Evolutionary conservation across 208 protist species (phyloP).

Genomic region (Crithidia brevicula): DNA sequence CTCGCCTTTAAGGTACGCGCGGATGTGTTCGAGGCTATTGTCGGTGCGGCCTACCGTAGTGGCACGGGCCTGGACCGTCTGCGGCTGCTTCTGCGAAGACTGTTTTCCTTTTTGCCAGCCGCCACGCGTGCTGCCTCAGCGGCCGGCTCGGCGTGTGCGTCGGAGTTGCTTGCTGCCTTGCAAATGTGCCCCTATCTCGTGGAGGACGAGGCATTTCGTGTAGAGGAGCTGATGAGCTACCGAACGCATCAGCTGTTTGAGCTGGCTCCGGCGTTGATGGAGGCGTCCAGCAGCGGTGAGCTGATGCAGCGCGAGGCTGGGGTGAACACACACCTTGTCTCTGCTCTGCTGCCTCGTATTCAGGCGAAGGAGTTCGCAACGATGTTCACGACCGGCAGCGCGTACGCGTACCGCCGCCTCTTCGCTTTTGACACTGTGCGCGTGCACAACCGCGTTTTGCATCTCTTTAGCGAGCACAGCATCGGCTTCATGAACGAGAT

Average conservation of each 20-base stretch:
- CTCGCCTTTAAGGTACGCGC: conserved; percentile 49
- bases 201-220: conserved; percentile 7
- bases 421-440: conserved; percentile 31
- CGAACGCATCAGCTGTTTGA: conserved; percentile 19
- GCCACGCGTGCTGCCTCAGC: neutral
- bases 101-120: conserved; percentile 45
- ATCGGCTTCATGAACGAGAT: conserved; percentile 72
- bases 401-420: conserved; percentile 64
- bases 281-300: neutral
- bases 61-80: conserved; percentile 46
- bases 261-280: conserved; percentile 12
- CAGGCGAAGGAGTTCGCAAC: conserved; percentile 64
- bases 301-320: neutral
- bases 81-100: conserved; percentile 38
- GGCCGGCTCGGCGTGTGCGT: neutral
- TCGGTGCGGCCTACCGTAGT: conserved; percentile 61
- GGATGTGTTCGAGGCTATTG: conserved; percentile 71
- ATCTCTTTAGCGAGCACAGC: conserved; percentile 25
- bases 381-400: conserved; percentile 65
- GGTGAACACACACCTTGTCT: conserved; percentile 41
- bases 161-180: conserved; percentile 2
- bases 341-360: conserved; percentile 48
- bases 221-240: conserved; percentile 19
- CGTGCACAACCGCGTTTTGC: conserved; percentile 64
- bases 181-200: conserved; percentile 20